These are phyloP conservation scores for Torulaspora delbrueckii DNA, from an alignment of 805 yeast species.

Conservation along the genomic window DNA sequence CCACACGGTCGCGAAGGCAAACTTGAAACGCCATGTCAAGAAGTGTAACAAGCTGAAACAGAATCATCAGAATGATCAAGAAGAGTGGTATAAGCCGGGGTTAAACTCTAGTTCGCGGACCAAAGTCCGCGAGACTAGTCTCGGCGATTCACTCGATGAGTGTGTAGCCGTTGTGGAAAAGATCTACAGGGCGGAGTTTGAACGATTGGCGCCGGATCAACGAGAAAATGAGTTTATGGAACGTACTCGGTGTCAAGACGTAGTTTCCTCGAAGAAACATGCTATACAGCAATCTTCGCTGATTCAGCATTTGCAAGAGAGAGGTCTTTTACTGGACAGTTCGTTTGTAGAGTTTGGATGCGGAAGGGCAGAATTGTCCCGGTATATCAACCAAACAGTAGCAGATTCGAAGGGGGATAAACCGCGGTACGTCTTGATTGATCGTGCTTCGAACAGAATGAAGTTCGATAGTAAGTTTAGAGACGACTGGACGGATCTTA, in stretches of 20 bases:
- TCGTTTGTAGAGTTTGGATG: slow-evolving; percentile 79
- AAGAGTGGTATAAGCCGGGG: slow-evolving; percentile 50
- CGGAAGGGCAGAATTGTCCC: slow-evolving; percentile 79
- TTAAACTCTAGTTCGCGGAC: slow-evolving; percentile 35
- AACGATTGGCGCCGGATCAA: slow-evolving; percentile 27
- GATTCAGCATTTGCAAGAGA: slow-evolving; percentile 56
- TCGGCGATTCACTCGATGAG: slow-evolving; percentile 6
- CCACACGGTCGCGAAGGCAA: slow-evolving; percentile 65
- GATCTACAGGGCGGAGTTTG: slow-evolving; percentile 38
- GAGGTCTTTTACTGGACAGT: slow-evolving; percentile 14
- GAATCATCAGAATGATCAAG: slow-evolving; percentile 30
- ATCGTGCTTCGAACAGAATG: slow-evolving; percentile 71
- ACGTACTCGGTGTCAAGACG: slow-evolving; percentile 42
- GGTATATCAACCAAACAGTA: slow-evolving; percentile 46
- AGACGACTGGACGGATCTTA: slow-evolving; percentile 40
- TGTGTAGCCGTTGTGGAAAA: slow-evolving; percentile 37
- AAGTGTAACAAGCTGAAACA: slow-evolving; percentile 53
- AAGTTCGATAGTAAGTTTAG: slow-evolving; percentile 68
- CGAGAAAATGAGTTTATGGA: slow-evolving; percentile 31
- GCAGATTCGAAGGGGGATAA: slow-evolving; percentile 1
- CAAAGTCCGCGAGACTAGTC: slow-evolving; percentile 9
- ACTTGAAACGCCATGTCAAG: slow-evolving; percentile 49
- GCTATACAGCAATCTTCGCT: slow-evolving; percentile 77
- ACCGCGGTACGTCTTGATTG: slow-evolving; percentile 55
- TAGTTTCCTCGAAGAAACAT: slow-evolving; percentile 60